Percentiles rank a stretch among this genome's conserved stretches.
phyloP scores from a whole-genome alignment of 1,284 basidiomycete genomes.

The Sphaerobolus stellatus region DNA sequence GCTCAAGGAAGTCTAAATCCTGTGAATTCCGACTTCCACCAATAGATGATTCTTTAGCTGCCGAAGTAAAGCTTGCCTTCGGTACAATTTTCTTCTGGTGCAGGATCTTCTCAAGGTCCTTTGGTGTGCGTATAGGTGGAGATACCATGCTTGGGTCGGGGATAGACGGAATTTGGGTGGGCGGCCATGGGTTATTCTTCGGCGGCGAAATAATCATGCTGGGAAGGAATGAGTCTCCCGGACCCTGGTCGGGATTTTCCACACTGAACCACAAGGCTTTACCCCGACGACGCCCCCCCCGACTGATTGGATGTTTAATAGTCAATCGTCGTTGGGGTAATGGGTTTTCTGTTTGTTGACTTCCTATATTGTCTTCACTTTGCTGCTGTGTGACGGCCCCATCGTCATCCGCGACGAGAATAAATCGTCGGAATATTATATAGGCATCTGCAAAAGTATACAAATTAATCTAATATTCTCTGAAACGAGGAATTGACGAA shows the following conservation, averaged over 20 bases:
- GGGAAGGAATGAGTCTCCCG: constrained; percentile 3
- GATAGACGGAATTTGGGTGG: too few relatives aligned
- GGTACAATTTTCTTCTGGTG: too few relatives aligned
- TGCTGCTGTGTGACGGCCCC: constrained; percentile 2
- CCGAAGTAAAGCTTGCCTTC: too few relatives aligned
- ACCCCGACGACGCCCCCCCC: constrained; percentile 6
- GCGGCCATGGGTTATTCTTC: too few relatives aligned
- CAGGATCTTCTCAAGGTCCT: too few relatives aligned
- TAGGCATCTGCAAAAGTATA: neutral
- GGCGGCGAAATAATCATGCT: constrained; percentile 8
- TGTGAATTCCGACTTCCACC: too few relatives aligned
- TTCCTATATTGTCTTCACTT: neutral
- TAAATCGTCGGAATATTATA: constrained; percentile 1
- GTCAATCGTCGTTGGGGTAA: neutral
- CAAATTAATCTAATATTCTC: neutral
- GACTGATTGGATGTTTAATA: neutral
- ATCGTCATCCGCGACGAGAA: constrained; percentile 5
- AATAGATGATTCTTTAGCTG: too few relatives aligned
- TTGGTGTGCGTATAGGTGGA: too few relatives aligned
- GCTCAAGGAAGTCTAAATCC: too few relatives aligned
- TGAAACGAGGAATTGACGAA: neutral
- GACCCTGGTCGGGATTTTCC: neutral
- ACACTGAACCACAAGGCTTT: constrained; percentile 10
- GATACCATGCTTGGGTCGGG: too few relatives aligned
- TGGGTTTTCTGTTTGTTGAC: neutral